These are phyloP conservation scores for Rhizophora apiculata DNA, from an alignment of 345 rosid genomes.

Conservation along the genomic window DNA sequence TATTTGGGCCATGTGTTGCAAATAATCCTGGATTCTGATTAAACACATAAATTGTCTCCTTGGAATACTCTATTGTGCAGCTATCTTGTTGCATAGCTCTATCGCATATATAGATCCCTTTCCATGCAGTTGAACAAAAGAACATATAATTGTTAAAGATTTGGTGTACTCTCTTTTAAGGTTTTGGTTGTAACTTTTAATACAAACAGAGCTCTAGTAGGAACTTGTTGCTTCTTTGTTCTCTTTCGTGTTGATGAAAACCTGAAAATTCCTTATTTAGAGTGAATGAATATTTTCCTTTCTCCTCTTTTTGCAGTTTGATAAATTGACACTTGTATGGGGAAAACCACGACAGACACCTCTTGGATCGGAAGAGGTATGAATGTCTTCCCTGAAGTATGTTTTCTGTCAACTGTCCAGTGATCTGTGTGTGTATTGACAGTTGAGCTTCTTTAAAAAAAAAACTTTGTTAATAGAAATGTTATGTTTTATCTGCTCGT, in stretches of 20 bases:
- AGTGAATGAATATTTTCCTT: background rate
- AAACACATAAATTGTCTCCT: no score
- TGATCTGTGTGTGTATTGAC: background rate
- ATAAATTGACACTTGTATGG: constrained; percentile 75
- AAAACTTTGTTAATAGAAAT: background rate
- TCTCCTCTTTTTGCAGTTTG: constrained; percentile 53
- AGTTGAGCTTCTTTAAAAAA: background rate
- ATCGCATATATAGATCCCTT: background rate
- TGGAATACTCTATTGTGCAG: background rate
- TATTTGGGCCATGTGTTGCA: no score
- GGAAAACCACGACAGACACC: constrained; percentile 89
- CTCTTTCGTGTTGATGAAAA: background rate
- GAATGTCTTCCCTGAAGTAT: constrained; percentile 6
- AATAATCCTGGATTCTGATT: no score
- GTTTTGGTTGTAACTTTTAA: no score
- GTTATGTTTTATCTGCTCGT: background rate
- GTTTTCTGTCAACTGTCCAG: background rate
- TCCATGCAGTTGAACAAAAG: background rate
- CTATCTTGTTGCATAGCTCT: background rate
- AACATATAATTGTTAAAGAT: background rate
- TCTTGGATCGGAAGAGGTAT: constrained; percentile 70
- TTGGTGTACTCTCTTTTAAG: no score
- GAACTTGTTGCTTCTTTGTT: background rate
- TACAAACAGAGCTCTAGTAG: no score
- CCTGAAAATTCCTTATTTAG: background rate